Evolutionary conservation across 176 grass and related monocot species (phyloP), one percentile per base, ranked within the genome.

Genomic region (Eragrostis nindensis): DNA sequence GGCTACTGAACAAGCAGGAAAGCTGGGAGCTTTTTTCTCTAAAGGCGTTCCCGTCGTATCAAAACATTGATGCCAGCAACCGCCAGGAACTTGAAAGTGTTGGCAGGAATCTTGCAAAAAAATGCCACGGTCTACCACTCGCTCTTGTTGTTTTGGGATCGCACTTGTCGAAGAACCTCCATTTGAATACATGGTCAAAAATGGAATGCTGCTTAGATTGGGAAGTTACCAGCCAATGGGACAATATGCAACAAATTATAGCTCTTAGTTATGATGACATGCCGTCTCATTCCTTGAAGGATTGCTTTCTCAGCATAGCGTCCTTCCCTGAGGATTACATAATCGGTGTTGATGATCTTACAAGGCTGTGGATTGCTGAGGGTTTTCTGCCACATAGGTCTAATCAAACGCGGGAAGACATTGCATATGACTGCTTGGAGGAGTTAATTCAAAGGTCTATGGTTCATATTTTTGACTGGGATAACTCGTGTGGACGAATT

Each of bases 11-110:
- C 21, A 38, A 74, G 1, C 1, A 77, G 14, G 53, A 76, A 48
- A 77, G 82, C 2, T 59, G 11, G 42, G 7, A 84, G 26, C 53
- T 83, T 24, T 62, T 83, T 11, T 26, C 15, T 15, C 40, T 9
- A 1, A 74, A 49, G 27, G 59, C 55, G 11, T 75, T 83, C 30
- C 69, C 49, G 8, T 73, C 40, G 2, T 48, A 67, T 55, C 22
- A 66, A 21, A 16, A 10, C 29, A 73, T 73, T 32, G 67, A 70
- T 26, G 11, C n/a, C 11, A 46, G 4, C 4, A 15, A 44, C 13
- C 66, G 39, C 13, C 40, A 45, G 26, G 41, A 46, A 3, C 41
- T 70, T 68, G 66, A 68, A 68, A 44, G 0, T 14, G 4, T 68
- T 0, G 67, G 67, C 5, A 46, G 2, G 13, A 70, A 22, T 70